Evolutionary conservation across 148 eudicot species (phyloP), one percentile per base, ranked within the genome.

Genomic region (Talinum fruticosum): DNA sequence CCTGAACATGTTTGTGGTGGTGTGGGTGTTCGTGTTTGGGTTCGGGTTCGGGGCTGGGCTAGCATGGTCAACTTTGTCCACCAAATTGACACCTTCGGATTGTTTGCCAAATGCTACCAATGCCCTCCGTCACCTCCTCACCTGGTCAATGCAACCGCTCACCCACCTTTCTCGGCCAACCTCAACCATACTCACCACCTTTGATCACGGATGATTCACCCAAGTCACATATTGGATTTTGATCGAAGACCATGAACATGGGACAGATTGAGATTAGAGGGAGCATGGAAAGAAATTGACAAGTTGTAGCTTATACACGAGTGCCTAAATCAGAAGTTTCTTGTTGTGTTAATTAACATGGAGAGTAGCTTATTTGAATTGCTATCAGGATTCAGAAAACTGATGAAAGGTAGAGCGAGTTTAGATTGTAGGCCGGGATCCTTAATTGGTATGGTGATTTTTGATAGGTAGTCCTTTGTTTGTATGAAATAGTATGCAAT

Each of bases 31-130:
- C 1, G 71, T 87, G 1, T 87, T 90, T 14, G 91, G 94, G 5
- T 89, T 87, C 26, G 93, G 89, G 59, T 89, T 89, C 44, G 92
- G 92, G 92, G 92, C 21, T 89, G 92, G 92, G 90, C 92, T 8
- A 89, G 90, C 76, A 79, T 89, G 82, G 66, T 57, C 8, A 89
- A 90, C 81, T 88, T 90, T 69, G 83, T 87, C 36, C 84, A 68
- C 44, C 94, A 90, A 75, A 80, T 90, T 16, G 79, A 90, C 57
- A 82, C 88, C 6, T 90, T 90, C 59, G 94, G 94, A 19, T 87
- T 88, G 19, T 88, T 87, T 44, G 87, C 90, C 35, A 86, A 86
- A 79, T 89, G 92, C 78, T 89, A 89, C 34, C 91, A 88, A 78
- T 88, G 91, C 76, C 78, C 84, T 24, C 71, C 76, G 14, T 53